Evolutionary conservation across 768 basidiomycete genomes (phyloP), one percentile per base, ranked within the genome.

Genomic region (Lactifluus pinguis): DNA sequence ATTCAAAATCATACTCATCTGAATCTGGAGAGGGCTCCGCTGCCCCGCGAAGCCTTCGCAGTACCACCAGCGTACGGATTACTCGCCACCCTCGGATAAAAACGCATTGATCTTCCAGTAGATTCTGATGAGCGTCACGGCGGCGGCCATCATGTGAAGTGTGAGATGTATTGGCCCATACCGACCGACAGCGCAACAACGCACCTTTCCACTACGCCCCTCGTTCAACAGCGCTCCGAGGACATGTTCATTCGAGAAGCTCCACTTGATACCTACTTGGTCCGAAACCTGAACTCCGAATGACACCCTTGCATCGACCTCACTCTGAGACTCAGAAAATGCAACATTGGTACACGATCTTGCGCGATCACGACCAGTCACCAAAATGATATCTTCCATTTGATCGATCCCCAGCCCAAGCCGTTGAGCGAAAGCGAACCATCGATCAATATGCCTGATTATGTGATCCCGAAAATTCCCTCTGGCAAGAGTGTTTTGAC

Each of bases 331-430:
- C 41, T 42, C 41, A 15, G 41, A 6, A 39, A 59, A 59, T 6
- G 25, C 17, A 9, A 53, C 9, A 8, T 59, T 59, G 5, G 32
- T 32, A 39, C 57, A 59, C 3, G 57, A 59, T n/a, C 15, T 52
- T 3, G 45, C 15, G 45, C 11, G 45, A 32, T 59, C 15, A 38
- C 52, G 21, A 2, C 58, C 58, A 39, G 58, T 53, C 8, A 59
- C 52, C 25, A 59, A 25, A 29, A 53, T 53, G 21, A 52, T 29
- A 9, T 59, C 50, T 44, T 59, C 58, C 52, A 59, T 59, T 3
- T 38, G 36, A 0, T 59, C 9, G 7, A 59, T 47, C 8, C 51
- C 57, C 6, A 45, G 25, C 6, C 34, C 44, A n/a, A 47, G 52
- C 2, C 8, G 3, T 6, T 19, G 50, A 3, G 47, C 38, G 47